phyloP scores from a whole-genome alignment of 371 early-diverging fungal species.

The Syncephalis fuscata region DNA sequence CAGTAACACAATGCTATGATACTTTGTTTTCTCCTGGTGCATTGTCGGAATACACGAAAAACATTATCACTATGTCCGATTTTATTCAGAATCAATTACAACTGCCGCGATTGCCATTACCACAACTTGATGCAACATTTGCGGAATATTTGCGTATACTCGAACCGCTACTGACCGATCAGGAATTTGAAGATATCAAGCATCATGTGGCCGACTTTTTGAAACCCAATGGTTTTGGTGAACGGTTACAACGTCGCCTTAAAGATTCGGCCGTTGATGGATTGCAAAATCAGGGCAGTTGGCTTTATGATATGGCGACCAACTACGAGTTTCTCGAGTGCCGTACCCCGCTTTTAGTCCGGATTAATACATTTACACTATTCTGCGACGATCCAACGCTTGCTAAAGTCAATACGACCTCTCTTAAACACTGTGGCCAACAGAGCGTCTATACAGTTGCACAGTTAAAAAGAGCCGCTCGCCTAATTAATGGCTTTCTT shows the following conservation, averaged over 20 bases:
- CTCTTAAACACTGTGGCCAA: slow-evolving; percentile 1
- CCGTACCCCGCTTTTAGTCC: slow-evolving; percentile 72
- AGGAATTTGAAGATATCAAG: slow-evolving; percentile 16
- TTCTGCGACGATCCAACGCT: slow-evolving; percentile 49
- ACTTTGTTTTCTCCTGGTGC: no score
- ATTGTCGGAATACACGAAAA: no score
- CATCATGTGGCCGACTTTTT: slow-evolving; percentile 20
- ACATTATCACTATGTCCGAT: no score
- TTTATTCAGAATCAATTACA: slow-evolving; percentile 7
- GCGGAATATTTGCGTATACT: slow-evolving; percentile 24
- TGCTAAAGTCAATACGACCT: slow-evolving; percentile 24
- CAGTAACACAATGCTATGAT: no score
- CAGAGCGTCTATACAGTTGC: slow-evolving; percentile 42
- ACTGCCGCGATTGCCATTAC: slow-evolving; percentile 37
- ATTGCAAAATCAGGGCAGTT: slow-evolving; percentile 30
- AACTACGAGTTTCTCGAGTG: slow-evolving; percentile 73
- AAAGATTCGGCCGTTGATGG: slow-evolving; percentile 23
- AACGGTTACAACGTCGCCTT: slow-evolving; percentile 32
- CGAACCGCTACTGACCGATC: slow-evolving; percentile 18
- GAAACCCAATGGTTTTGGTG: slow-evolving; percentile 23
- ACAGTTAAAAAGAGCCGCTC: slow-evolving; percentile 74
- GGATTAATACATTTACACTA: slow-evolving; percentile 77
- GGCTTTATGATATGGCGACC: slow-evolving; percentile 85
- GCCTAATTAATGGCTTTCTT: slow-evolving; percentile 45
- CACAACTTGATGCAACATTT: slow-evolving; percentile 25